A percentile compares a stretch with the other conserved stretches of the same genome.
phyloP scores from a whole-genome alignment of 2,329 filamentous ascomycete species.

The Aspergillus quadrilineatus region DNA sequence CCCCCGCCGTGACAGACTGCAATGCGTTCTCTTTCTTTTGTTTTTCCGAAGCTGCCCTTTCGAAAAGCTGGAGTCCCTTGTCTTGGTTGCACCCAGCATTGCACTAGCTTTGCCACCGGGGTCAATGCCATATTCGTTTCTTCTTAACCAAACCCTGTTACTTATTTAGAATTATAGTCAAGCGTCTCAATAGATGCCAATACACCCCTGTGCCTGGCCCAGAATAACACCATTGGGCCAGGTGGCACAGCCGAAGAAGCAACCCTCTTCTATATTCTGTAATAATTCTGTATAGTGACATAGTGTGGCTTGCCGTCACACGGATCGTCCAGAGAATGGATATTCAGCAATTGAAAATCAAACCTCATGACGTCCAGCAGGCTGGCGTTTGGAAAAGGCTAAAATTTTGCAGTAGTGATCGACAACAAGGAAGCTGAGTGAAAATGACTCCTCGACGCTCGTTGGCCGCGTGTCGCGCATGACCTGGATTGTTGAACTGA shows the following conservation, averaged over 20 bases:
- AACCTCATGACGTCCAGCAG: conserved; percentile 1
- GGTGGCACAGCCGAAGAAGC: not conserved
- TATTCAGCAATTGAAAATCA: not conserved
- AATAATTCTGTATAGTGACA: not conserved
- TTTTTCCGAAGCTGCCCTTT: not conserved
- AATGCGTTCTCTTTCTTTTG: not conserved
- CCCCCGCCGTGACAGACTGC: not conserved
- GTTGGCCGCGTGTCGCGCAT: not conserved
- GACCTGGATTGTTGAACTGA: not conserved
- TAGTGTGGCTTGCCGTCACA: not conserved
- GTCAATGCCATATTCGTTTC: not conserved
- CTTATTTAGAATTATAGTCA: not conserved
- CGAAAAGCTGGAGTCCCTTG: not conserved
- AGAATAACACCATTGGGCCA: not conserved
- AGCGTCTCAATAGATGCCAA: not conserved
- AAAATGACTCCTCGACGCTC: not conserved
- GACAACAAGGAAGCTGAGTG: not conserved
- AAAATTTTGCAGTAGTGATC: not conserved
- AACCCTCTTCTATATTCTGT: not conserved
- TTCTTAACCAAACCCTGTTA: not conserved
- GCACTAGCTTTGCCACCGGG: not conserved
- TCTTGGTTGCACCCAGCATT: not conserved
- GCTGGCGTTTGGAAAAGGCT: not conserved
- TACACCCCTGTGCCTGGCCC: not conserved
- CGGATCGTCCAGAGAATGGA: not conserved